These are phyloP conservation scores for Amaranthus cruentus DNA, from an alignment of 148 eudicot species.

Conservation along the genomic window DNA sequence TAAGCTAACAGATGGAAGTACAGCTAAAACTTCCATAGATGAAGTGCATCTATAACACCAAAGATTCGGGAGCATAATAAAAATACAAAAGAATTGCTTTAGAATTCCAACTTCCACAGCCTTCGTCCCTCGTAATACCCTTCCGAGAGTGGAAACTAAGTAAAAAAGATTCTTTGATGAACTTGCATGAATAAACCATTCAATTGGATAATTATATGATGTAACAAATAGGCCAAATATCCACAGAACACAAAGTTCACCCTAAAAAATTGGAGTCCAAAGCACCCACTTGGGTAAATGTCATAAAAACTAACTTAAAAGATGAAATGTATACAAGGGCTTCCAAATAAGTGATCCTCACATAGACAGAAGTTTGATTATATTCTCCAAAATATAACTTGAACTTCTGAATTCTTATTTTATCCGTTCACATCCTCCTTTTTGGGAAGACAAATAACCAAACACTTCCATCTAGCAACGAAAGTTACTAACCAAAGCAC, in stretches of 20 bases:
- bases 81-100: not conserved
- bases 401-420: too few species aligned
- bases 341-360: too few species aligned
- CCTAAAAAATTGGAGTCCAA: not conserved
- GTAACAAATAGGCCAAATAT: too few species aligned
- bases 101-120: not conserved
- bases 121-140: not conserved
- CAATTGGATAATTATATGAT: too few species aligned
- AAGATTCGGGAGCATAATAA: not conserved
- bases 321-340: too few species aligned
- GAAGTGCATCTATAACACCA: conserved; percentile 7
- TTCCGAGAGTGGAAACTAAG: not conserved
- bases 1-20: not conserved
- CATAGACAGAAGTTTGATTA: not conserved
- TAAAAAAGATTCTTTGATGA: too few species aligned
- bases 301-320: too few species aligned
- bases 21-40: conserved; percentile 2
- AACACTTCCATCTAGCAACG: too few species aligned
- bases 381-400: not conserved
- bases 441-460: too few species aligned
- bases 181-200: too few species aligned
- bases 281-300: not conserved
- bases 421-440: too few species aligned
- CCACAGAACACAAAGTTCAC: not conserved
- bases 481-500: too few species aligned